A percentile compares a stretch with the other conserved stretches of the same genome.
Conservation (phyloP, 2,329 filamentous ascomycete genomes). For the Diplocarpon mali region DNA sequence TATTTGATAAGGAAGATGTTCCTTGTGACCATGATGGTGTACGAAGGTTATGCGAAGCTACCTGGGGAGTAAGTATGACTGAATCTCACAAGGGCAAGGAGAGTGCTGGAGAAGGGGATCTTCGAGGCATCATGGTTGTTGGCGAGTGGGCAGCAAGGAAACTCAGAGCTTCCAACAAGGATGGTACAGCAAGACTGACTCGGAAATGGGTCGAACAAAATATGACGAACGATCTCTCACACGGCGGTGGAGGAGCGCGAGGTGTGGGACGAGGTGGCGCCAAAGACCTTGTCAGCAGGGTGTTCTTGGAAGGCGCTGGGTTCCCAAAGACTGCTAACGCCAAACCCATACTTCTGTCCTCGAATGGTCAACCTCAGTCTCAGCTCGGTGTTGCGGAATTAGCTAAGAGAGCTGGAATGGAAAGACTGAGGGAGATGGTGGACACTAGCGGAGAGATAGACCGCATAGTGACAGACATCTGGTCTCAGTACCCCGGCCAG, state of each 20-base stretch:
- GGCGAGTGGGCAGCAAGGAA: conserved; percentile 77
- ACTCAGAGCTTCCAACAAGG: conserved; percentile 39
- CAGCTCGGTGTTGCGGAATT: conserved; percentile 63
- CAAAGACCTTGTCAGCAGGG: conserved; percentile 65
- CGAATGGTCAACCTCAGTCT: conserved; percentile 33
- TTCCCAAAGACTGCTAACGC: conserved; percentile 36
- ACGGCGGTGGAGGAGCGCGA: conserved; percentile 60
- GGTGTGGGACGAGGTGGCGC: conserved; percentile 60
- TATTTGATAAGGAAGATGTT: conserved; percentile 85
- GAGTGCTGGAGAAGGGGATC: conserved; percentile 58
- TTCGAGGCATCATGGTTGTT: conserved; percentile 75
- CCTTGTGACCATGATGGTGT: conserved; percentile 82
- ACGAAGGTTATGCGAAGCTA: conserved; percentile 69
- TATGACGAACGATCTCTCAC: conserved; percentile 54
- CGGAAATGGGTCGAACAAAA: conserved; percentile 68
- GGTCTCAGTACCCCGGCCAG: conserved; percentile 73
- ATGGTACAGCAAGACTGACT: conserved; percentile 43
- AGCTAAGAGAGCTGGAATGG: conserved; percentile 60
- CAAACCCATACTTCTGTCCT: conserved; percentile 21
- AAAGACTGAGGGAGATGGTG: conserved; percentile 62
- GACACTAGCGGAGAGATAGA: conserved; percentile 71
- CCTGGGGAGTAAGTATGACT: conserved; percentile 69
- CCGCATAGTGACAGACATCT: conserved; percentile 72
- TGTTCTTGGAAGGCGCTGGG: conserved; percentile 70
- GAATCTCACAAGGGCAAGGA: conserved; percentile 59